A percentile compares a stretch with the other conserved stretches of the same genome.
Evolutionary conservation across 225 moss, liverwort and hornwort genomes (phyloP).

Genomic region (Antitrichia curtipendula): DNA sequence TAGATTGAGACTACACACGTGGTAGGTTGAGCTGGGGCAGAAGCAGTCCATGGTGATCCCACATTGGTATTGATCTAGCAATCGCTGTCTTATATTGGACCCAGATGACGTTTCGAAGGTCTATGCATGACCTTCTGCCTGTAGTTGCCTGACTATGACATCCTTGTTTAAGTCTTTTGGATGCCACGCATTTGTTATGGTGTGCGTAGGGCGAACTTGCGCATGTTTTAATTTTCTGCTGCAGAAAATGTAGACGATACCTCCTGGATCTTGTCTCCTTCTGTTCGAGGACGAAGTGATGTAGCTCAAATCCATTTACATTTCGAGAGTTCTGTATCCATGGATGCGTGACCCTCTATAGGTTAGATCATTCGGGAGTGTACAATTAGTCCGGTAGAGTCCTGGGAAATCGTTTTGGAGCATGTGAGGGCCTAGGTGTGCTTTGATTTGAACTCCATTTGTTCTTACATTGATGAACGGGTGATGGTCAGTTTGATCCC

Average conservation of each 20-base stretch:
- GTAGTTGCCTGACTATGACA: background rate
- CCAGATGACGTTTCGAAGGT: background rate
- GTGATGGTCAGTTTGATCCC: too few relatives aligned
- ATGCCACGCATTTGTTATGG: background rate
- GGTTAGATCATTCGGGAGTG: background rate
- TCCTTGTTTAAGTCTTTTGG: background rate
- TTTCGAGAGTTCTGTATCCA: background rate
- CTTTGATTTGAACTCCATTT: background rate
- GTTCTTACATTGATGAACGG: background rate
- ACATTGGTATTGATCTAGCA: background rate
- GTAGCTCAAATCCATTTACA: background rate
- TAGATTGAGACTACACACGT: background rate
- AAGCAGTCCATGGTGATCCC: background rate
- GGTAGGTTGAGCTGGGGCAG: background rate
- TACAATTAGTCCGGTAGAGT: background rate
- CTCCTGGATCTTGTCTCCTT: background rate
- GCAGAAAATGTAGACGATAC: background rate
- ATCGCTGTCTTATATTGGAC: background rate
- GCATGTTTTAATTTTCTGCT: background rate
- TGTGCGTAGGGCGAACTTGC: background rate
- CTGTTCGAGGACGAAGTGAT: background rate
- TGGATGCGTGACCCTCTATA: background rate
- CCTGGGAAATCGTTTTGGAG: background rate
- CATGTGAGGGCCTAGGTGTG: background rate
- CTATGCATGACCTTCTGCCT: background rate